phyloP scores from a whole-genome alignment of 1,284 basidiomycete species.

The Moesziomyces globuligerus region DNA sequence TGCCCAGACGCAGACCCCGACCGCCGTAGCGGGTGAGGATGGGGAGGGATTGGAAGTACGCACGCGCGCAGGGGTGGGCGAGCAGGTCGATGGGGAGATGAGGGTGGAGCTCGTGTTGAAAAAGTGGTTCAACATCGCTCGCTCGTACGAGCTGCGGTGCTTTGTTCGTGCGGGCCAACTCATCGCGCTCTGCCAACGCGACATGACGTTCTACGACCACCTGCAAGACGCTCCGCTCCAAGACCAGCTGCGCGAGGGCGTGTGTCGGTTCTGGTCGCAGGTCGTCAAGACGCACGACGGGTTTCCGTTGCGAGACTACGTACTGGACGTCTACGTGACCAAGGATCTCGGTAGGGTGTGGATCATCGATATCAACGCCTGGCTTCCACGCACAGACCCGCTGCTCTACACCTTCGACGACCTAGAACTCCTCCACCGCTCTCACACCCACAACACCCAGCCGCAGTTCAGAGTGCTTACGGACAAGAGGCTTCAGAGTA shows the following conservation, averaged over 20 bases:
- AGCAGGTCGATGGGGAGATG: background rate
- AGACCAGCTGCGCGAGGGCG: conserved; percentile 72
- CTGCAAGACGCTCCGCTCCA: conserved; percentile 72
- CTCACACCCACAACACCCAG: background rate
- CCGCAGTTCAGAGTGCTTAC: conserved; percentile 75
- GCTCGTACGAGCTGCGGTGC: conserved; percentile 70
- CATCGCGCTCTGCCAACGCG: conserved; percentile 86
- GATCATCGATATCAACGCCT: conserved; percentile 91
- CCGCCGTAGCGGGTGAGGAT: too few species aligned
- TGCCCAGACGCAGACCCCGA: conserved; percentile 27
- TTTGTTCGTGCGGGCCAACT: conserved; percentile 37
- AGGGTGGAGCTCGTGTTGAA: conserved; percentile 79
- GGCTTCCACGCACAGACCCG: conserved; percentile 82
- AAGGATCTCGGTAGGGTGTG: conserved; percentile 79
- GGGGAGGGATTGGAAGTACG: background rate
- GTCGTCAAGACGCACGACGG: conserved; percentile 69
- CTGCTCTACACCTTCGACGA: conserved; percentile 86
- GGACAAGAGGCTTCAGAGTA: conserved; percentile 71
- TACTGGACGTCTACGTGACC: conserved; percentile 86
- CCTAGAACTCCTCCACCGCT: conserved; percentile 71
- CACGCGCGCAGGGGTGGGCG: background rate
- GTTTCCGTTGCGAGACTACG: conserved; percentile 68
- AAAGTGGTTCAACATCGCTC: conserved; percentile 88
- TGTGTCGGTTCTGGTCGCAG: conserved; percentile 76
- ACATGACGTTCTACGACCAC: conserved; percentile 82